Percentiles rank a stretch among this genome's conserved stretches.
Conservation (phyloP, 768 basidiomycete genomes). For the Boletus sp. region DNA sequence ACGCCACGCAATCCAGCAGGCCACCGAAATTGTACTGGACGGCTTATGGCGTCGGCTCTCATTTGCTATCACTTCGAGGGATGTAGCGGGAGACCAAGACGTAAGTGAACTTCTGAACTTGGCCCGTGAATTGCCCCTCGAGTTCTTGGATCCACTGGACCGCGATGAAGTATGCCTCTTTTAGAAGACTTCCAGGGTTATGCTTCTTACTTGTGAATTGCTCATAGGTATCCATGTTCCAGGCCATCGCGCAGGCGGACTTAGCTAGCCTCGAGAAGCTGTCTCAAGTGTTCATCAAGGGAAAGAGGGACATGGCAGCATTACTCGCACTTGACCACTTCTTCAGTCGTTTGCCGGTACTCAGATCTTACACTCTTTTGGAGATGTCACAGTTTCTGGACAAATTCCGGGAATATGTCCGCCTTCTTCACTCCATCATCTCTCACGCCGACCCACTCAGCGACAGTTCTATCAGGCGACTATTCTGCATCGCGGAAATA, state of each 20-base stretch:
- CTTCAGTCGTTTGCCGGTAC: constrained; percentile 4
- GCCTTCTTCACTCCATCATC: constrained; percentile 6
- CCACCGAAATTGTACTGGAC: constrained; percentile 39
- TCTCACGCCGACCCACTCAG: constrained; percentile 5
- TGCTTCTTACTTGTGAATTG: neutral
- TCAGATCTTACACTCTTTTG: constrained; percentile 25
- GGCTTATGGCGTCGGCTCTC: constrained; percentile 47
- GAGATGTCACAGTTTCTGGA: constrained; percentile 7
- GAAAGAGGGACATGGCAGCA: neutral
- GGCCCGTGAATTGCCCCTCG: constrained; percentile 13
- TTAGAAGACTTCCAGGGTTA: neutral
- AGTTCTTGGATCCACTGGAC: constrained; percentile 4
- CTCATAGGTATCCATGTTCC: constrained; percentile 32
- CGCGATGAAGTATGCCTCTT: constrained; percentile 12
- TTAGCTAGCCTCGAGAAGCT: constrained; percentile 31
- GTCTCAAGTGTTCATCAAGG: constrained; percentile 27
- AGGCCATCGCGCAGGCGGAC: constrained; percentile 29
- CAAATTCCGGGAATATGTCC: constrained; percentile 5
- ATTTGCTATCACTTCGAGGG: constrained; percentile 32
- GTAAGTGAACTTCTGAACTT: constrained; percentile 28
- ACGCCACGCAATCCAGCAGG: constrained; percentile 32
- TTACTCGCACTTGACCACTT: constrained; percentile 10
- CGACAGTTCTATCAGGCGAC: constrained; percentile 22
- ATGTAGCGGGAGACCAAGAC: neutral
- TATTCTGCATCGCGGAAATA: constrained; percentile 23